These are phyloP conservation scores for Cinchona pubescens DNA, from an alignment of 257 asterid species.

Conservation along the genomic window DNA sequence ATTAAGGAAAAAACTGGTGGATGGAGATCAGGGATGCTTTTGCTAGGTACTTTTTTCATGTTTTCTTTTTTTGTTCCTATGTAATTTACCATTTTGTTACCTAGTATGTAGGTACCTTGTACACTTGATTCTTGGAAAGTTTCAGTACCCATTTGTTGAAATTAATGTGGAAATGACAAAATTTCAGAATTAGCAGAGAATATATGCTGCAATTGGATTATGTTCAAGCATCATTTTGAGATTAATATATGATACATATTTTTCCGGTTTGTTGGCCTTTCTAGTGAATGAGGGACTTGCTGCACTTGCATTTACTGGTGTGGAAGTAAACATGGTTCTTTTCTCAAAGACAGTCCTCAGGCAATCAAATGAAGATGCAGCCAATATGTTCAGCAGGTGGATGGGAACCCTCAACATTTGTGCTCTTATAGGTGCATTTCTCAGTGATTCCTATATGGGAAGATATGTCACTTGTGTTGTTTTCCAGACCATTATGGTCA, in stretches of 20 bases:
- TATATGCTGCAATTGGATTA: neutral
- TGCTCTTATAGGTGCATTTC: constrained; percentile 72
- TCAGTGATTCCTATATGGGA: constrained; percentile 80
- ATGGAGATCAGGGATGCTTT: constrained; percentile 68
- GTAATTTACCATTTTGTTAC: neutral
- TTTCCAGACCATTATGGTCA: constrained; percentile 56
- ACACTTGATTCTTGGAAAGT: neutral
- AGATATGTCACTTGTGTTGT: constrained; percentile 69
- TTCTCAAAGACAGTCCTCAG: constrained; percentile 66
- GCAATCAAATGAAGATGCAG: constrained; percentile 76
- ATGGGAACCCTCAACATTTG: constrained; percentile 79
- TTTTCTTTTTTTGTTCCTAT: neutral
- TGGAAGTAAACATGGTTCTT: constrained; percentile 83
- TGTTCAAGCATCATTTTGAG: neutral
- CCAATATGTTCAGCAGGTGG: constrained; percentile 66
- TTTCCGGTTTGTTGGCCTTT: neutral
- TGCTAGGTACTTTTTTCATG: constrained; percentile 47
- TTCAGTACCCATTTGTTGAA: neutral
- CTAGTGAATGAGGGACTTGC: constrained; percentile 77
- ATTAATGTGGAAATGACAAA: neutral
- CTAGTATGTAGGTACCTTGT: no score
- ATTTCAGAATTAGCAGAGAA: neutral
- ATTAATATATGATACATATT: neutral
- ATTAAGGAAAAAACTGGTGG: constrained; percentile 62
- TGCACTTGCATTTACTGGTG: constrained; percentile 73